These are phyloP conservation scores for Boletus fagicola DNA, from an alignment of 768 basidiomycete species.

Conservation along the genomic window DNA sequence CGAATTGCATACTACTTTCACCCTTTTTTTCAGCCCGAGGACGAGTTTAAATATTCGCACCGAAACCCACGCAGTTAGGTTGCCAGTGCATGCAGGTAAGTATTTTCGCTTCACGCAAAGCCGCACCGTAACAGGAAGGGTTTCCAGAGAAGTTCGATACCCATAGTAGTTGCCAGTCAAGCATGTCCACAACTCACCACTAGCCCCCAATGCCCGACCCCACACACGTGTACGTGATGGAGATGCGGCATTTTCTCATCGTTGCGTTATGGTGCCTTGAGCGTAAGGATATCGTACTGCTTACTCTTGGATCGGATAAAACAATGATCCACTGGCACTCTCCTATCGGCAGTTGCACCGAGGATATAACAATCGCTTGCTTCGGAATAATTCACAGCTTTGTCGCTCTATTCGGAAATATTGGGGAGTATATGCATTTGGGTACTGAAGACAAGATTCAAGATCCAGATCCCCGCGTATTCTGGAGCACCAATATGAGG, in stretches of 20 bases:
- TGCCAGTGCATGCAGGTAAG: neutral
- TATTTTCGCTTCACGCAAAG: neutral
- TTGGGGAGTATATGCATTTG: neutral
- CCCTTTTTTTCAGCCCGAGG: neutral
- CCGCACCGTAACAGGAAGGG: neutral
- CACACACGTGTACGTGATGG: constrained; percentile 1
- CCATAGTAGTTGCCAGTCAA: too few species aligned
- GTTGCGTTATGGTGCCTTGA: neutral
- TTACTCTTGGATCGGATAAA: neutral
- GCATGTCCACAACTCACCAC: too few species aligned
- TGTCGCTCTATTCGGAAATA: neutral
- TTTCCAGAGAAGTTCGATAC: neutral
- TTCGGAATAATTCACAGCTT: neutral
- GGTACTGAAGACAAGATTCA: neutral
- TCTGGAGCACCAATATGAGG: neutral
- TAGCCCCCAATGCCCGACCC: neutral
- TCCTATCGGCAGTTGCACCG: neutral
- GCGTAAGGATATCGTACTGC: neutral
- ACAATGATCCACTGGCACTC: neutral
- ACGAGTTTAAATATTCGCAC: neutral
- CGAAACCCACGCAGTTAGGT: neutral
- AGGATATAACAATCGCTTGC: neutral
- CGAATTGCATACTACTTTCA: neutral
- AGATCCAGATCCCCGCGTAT: neutral
- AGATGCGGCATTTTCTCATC: neutral